These are phyloP conservation scores for Samsoniella hepiali DNA, from an alignment of 2,329 filamentous ascomycete species.

Conservation along the genomic window DNA sequence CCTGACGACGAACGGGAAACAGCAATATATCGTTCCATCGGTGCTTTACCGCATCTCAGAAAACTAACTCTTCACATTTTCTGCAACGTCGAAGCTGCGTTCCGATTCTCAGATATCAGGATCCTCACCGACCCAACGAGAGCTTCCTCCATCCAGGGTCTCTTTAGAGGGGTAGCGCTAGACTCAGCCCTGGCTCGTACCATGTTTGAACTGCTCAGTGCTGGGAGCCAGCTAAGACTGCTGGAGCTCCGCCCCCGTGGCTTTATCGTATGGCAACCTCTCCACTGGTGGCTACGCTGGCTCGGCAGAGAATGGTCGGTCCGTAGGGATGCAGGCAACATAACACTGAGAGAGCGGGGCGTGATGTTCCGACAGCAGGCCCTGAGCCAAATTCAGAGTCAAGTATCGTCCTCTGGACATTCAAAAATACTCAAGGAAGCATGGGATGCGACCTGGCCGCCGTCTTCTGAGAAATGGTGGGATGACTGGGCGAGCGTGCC, in stretches of 20 bases:
- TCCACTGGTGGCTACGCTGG: slow-evolving; percentile 4
- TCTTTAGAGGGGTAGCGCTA: slow-evolving; percentile 9
- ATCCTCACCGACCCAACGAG: neutral
- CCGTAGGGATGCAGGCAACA: neutral
- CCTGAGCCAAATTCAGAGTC: neutral
- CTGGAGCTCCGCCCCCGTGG: slow-evolving; percentile 4
- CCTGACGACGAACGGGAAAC: slow-evolving; percentile 5
- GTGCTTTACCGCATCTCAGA: slow-evolving; percentile 2
- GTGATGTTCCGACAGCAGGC: neutral
- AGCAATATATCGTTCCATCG: slow-evolving; percentile 7
- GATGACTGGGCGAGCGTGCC: slow-evolving; percentile 8
- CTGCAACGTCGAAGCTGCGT: neutral
- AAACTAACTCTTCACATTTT: slow-evolving; percentile 1
- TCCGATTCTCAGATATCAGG: slow-evolving; percentile 1
- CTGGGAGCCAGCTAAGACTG: slow-evolving; percentile 11
- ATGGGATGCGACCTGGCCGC: slow-evolving; percentile 9
- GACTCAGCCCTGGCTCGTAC: slow-evolving; percentile 12
- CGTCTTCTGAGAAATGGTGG: slow-evolving; percentile 8
- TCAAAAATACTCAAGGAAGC: neutral
- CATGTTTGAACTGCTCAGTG: slow-evolving; percentile 11
- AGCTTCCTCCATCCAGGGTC: slow-evolving; percentile 7
- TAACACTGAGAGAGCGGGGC: slow-evolving; percentile 6
- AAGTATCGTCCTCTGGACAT: neutral
- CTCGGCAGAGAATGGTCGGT: slow-evolving; percentile 7
- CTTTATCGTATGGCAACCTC: neutral